phyloP scores from a whole-genome alignment of 495 filamentous ascomycete species.

The Xylaria longipes region DNA sequence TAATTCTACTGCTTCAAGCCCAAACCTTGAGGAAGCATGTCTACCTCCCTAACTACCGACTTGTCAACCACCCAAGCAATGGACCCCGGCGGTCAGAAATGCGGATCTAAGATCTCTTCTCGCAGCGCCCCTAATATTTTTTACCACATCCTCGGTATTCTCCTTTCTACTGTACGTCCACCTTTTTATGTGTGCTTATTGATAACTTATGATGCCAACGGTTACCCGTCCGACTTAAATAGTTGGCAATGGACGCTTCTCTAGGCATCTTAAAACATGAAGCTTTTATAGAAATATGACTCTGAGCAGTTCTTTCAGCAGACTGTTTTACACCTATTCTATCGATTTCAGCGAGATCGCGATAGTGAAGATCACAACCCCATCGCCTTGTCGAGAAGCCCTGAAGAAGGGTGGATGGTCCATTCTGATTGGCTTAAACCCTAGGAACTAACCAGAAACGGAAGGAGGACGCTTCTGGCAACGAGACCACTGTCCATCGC shows the following conservation, averaged over 20 bases:
- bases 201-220: neutral
- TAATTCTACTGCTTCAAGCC: neutral
- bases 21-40: neutral
- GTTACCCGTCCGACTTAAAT: neutral
- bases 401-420: neutral
- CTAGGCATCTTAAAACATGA: neutral
- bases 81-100: too few species aligned
- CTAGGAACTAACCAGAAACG: neutral
- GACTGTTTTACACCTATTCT: neutral
- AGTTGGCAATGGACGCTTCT: neutral
- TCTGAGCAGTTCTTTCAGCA: neutral
- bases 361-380: neutral
- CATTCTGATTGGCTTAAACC: slow-evolving; percentile 10
- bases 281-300: neutral
- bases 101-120: too few species aligned
- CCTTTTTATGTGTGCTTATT: too few species aligned
- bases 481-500: neutral
- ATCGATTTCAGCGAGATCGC: neutral
- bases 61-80: neutral
- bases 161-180: too few species aligned
- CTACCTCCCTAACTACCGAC: neutral
- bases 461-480: slow-evolving; percentile 14
- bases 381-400: neutral
- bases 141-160: too few species aligned
- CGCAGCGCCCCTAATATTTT: too few species aligned